Conservation (phyloP, 768 basidiomycete genomes). For the Pisolithus sp. region DNA sequence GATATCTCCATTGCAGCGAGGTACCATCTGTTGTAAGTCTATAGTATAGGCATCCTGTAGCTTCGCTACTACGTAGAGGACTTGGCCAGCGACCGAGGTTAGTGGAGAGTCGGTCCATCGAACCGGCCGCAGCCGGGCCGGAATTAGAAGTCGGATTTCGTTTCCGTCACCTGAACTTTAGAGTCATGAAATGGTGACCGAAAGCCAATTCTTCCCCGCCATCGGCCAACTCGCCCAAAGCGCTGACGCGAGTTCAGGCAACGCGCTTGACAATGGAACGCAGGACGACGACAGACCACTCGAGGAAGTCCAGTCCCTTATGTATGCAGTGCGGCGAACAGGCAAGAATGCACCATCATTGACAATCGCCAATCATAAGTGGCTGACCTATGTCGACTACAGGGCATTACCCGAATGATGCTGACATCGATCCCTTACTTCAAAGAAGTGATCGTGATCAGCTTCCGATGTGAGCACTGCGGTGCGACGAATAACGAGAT, state of each 20-base stretch:
- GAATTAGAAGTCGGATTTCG: background rate
- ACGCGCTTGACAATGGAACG: constrained; percentile 27
- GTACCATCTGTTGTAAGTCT: too few relatives aligned
- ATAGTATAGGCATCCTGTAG: too few relatives aligned
- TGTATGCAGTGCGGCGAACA: constrained; percentile 94
- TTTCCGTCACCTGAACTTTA: background rate
- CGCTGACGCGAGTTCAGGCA: constrained; percentile 31
- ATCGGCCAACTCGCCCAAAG: constrained; percentile 51
- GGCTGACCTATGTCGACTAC: constrained; percentile 19
- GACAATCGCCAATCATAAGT: background rate
- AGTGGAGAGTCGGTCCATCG: too few relatives aligned
- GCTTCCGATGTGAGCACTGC: constrained; percentile 93
- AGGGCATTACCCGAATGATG: constrained; percentile 86
- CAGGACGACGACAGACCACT: constrained; percentile 46
- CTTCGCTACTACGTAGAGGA: too few relatives aligned
- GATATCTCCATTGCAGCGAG: constrained; percentile 4
- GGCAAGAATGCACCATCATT: constrained; percentile 42
- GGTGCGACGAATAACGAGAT: constrained; percentile 89
- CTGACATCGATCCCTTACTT: constrained; percentile 95
- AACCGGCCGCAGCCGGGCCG: too few relatives aligned
- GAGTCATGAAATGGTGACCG: constrained; percentile 16
- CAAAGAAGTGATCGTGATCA: constrained; percentile 94
- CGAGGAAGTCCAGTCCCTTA: constrained; percentile 80
- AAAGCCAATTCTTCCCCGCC: constrained; percentile 45
- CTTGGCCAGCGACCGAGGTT: too few relatives aligned